Base-by-base conservation (phyloP, 345 rosid genomes). In the Psidium friedrichsthalianum region DNA sequence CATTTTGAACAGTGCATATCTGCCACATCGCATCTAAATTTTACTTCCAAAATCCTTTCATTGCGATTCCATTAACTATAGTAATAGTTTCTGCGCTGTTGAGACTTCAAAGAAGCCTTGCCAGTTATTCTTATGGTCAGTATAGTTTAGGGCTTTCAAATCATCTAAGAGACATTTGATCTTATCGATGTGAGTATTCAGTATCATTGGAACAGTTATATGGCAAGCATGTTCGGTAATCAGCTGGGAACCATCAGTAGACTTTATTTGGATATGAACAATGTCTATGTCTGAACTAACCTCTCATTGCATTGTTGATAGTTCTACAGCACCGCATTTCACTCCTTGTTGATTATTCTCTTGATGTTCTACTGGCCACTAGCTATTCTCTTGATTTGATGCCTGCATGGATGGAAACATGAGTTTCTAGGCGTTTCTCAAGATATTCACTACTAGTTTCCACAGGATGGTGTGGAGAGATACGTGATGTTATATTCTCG, bases 391-490 rank as follows among this genome's bases (percentile, higher is more conserved):
- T 82, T 47, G 54, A 27, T 47, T 54, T 16, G 42, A 27, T 82
- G 42, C 42, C 42, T 51, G 47, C 84, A 49, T 49, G 4, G 5
- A 42, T 20, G 27, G 56, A 32, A 36, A 74, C 25, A 47, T 56
- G 56, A 25, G 25, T 56, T 47, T 51, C 57, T 51, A 2, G 11
- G 12, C 7, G 0, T 82, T 44, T 42, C 51, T 21, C 21, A 36
- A 44, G 32, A 32, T 69, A 80, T 14, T 47, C n/a, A 6, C 53
- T 74, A 52, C 42, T 8, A 36, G 56, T 51, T 78, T 85, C 57
- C 86, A 81, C 93, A 95, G 98, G 99, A 87, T 97, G 98, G 99
- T 96, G 99, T 81, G 99, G 98, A 85, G 99, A 97, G 89, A 94
- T 97, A 82, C 95, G 98, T 3, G 98, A 97, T 89, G 98, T 96